These are phyloP conservation scores for Globisporangium radiosum DNA, from an alignment of 352 stramenopile genomes.

Conservation along the genomic window DNA sequence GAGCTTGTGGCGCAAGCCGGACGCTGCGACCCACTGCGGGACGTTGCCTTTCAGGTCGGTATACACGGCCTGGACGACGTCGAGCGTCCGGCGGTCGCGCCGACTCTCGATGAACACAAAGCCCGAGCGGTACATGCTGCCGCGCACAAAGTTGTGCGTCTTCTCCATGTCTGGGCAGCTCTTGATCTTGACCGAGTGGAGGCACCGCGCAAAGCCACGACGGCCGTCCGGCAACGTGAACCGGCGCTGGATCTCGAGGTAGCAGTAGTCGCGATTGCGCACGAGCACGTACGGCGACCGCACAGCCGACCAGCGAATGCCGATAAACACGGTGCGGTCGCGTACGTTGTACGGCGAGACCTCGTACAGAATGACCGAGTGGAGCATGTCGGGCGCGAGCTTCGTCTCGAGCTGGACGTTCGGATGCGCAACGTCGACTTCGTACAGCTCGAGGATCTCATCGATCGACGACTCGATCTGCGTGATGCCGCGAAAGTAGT, in stretches of 20 bases:
- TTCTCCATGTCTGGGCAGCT: constrained; percentile 81
- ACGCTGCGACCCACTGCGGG: constrained; percentile 55
- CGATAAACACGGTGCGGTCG: constrained; percentile 59
- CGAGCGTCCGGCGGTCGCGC: constrained; percentile 62
- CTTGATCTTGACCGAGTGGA: constrained; percentile 85
- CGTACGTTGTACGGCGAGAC: constrained; percentile 47
- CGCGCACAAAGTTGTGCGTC: constrained; percentile 64
- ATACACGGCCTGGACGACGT: constrained; percentile 77
- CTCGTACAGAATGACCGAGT: constrained; percentile 78
- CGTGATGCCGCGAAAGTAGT: constrained; percentile 70
- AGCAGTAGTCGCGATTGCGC: constrained; percentile 72
- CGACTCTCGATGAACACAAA: constrained; percentile 74
- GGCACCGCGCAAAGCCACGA: constrained; percentile 59
- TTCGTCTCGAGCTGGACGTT: constrained; percentile 76
- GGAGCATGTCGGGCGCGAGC: constrained; percentile 60
- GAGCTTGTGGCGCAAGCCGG: constrained; percentile 49
- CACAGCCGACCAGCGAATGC: constrained; percentile 70
- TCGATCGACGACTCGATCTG: constrained; percentile 58
- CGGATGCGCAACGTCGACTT: constrained; percentile 62
- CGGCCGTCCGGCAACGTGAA: constrained; percentile 53
- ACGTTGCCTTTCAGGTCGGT: constrained; percentile 78
- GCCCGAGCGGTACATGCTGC: constrained; percentile 79
- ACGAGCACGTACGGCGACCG: constrained; percentile 68
- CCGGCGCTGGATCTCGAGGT: constrained; percentile 67
- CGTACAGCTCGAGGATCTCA: constrained; percentile 68